Evolutionary conservation across 2,329 filamentous ascomycete species (phyloP).

Genomic region (Calonectria henricotiae): DNA sequence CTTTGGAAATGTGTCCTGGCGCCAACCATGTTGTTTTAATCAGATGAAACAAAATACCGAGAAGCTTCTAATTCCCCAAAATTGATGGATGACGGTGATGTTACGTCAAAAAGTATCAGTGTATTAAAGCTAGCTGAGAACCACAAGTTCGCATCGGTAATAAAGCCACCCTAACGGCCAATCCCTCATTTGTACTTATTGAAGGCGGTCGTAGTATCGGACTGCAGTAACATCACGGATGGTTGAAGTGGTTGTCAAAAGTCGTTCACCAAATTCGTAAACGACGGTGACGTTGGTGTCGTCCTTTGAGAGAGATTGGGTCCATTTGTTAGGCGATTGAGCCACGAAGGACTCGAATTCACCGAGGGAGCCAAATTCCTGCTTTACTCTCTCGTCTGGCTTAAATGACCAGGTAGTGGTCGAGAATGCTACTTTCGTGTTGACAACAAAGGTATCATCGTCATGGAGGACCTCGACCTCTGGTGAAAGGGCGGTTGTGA

Average conservation of each 20-base stretch:
- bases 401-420: constrained; percentile 20
- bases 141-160: no score
- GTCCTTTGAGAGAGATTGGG: constrained; percentile 3
- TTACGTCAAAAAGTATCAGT: background rate
- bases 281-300: constrained; percentile 14
- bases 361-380: constrained; percentile 2
- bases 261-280: constrained; percentile 12
- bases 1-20: no score
- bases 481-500: background rate
- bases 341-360: constrained; percentile 3
- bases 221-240: constrained; percentile 1
- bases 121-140: constrained; percentile 6
- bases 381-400: constrained; percentile 5
- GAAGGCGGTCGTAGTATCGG: constrained; percentile 1
- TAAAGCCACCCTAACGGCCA: background rate
- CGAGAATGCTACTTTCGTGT: constrained; percentile 1
- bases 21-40: no score
- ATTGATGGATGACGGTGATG: no score
- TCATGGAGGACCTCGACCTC: constrained; percentile 14
- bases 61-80: no score
- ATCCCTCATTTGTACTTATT: background rate
- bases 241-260: background rate
- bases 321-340: background rate
- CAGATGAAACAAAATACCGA: no score
- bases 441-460: constrained; percentile 1